These are phyloP conservation scores for Cyberlindnera samutprakarnensis DNA, from an alignment of 805 yeast species.

Conservation along the genomic window DNA sequence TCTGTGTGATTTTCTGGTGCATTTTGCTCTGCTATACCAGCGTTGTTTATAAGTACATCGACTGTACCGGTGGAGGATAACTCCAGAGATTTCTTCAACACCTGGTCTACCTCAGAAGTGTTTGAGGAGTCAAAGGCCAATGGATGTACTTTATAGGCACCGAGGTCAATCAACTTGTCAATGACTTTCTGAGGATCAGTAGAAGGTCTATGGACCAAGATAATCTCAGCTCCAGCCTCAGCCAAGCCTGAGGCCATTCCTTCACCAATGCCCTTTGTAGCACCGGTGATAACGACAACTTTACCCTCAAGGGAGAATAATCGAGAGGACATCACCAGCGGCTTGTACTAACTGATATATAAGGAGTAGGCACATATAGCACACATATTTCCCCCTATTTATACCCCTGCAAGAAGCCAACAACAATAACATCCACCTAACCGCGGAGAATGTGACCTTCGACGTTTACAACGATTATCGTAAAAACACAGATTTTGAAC, in stretches of 20 bases:
- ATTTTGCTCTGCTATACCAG: constrained; percentile 72
- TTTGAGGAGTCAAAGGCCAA: constrained; percentile 23
- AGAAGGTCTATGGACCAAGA: constrained; percentile 24
- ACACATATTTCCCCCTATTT: too few species aligned
- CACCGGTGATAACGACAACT: constrained; percentile 77
- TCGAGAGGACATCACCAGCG: not conserved
- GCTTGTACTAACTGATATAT: too few species aligned
- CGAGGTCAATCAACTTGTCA: constrained; percentile 35
- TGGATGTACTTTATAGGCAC: constrained; percentile 47
- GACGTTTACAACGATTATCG: too few species aligned
- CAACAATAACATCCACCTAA: too few species aligned
- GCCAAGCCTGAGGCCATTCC: constrained; percentile 77
- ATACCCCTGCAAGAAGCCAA: too few species aligned
- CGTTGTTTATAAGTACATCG: constrained; percentile 81
- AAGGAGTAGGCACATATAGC: too few species aligned
- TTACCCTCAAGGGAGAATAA: constrained; percentile 77
- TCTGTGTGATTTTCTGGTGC: constrained; percentile 33
- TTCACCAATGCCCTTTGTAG: constrained; percentile 73
- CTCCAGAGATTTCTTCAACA: constrained; percentile 30
- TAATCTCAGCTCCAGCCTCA: constrained; percentile 82
- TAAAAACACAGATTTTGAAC: too few species aligned
- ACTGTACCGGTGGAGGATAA: constrained; percentile 59
- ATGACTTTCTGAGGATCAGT: constrained; percentile 14
- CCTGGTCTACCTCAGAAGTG: constrained; percentile 15
- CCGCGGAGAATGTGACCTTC: too few species aligned